A percentile compares a stretch with the other conserved stretches of the same genome.
Evolutionary conservation across 75 land plant species (phyloP).

Genomic region (Cryptomeria japonica): DNA sequence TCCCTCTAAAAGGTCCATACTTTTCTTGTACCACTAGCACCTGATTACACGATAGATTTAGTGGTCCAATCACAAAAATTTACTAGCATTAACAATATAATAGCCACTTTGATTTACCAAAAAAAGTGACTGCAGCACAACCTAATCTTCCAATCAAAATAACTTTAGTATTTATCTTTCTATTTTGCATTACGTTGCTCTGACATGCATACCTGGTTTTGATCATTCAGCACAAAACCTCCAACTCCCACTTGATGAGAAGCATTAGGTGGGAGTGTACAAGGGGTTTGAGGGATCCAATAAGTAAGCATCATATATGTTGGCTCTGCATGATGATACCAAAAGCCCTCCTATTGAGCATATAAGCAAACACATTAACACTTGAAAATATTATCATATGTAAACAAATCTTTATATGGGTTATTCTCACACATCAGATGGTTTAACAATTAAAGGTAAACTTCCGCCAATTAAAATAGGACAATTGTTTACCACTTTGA

Average conservation of each 20-base stretch:
- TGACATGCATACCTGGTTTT: conserved; percentile 18
- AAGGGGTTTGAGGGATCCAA: conserved; percentile 32
- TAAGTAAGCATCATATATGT: conserved; percentile 35
- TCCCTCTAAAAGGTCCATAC: conserved; percentile 36
- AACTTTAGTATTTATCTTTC: neutral
- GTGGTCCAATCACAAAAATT: neutral
- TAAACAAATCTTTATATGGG: neutral
- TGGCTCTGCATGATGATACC: conserved; percentile 42
- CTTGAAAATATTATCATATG: neutral
- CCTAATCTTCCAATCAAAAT: neutral
- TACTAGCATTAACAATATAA: neutral
- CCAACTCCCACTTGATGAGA: conserved; percentile 53
- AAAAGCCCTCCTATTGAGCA: conserved; percentile 31
- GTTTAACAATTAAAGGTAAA: too few relatives aligned
- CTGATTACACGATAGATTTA: neutral
- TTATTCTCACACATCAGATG: too few relatives aligned
- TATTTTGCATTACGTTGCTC: neutral
- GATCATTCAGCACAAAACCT: conserved; percentile 36
- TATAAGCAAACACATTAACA: neutral
- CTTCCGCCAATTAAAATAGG: too few relatives aligned
- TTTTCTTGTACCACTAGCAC: conserved; percentile 46
- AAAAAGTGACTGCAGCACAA: neutral
- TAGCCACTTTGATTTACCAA: neutral
- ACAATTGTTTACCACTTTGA: too few relatives aligned
- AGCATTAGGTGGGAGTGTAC: conserved; percentile 43